Base-by-base conservation (phyloP, 2,329 filamentous ascomycete genomes). In the Nannizziopsis barbatae region DNA sequence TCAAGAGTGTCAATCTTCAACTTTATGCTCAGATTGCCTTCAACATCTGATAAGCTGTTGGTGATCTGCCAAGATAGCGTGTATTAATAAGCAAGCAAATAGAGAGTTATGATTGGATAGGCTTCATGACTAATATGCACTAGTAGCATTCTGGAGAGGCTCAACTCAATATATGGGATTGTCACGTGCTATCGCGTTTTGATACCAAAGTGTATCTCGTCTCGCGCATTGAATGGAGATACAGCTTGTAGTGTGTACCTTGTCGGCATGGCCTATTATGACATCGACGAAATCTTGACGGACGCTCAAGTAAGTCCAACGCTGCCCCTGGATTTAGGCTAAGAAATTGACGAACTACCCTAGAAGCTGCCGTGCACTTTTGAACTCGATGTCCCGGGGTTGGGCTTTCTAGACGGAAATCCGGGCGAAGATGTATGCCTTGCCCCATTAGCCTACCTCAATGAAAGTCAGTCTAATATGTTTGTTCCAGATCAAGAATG, bases 321-420 rank as follows among this genome's bases (percentile, higher is more conserved):
- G 6, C 20, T 17, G 10, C 18, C 33, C 9, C 20, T n/a, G 17
- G 11, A 36, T 6, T 6, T 42, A 11, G 15, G 27, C 8, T 18
- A 30, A 2, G 10, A 3, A 12, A 39, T 38, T 49, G 11, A 49
- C 20, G 6, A 2, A 10, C 2, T 32, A 43, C 31, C n/a, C 18
- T n/a, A 95, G 81, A 96, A 95, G 84, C 79, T 95, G 30, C 90
- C 92, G 36, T 95, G 89, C 71, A 93, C 85, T 45, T 95, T 96
- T 69, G 85, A 95, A 62, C 78, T 95, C 60, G 84, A 90, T 51
- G 82, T 95, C 30, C 84, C 88, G 15, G 81, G 85, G 49, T 78
- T 96, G 40, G 89, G 89, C 56, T 87, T 94, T 64, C 76, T 98
- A 51, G 88, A 94, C 68, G 88, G 88, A 60, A 90, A 86, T 60